Base-by-base conservation (phyloP, 2,329 filamentous ascomycete genomes). In the Peltaster fructicola region DNA sequence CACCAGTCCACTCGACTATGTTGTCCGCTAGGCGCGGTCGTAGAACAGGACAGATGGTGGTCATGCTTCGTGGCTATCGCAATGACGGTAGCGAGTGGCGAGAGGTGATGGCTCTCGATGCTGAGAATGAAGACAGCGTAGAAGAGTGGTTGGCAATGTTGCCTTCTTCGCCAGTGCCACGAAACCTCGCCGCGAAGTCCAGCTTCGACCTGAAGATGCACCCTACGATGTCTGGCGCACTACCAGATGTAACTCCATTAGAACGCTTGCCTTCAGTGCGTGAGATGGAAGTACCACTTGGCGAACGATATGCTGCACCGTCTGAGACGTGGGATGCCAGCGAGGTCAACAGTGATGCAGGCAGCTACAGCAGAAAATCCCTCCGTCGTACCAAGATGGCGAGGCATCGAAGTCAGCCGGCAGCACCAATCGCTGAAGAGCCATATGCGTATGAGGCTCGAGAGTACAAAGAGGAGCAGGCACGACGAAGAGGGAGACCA, bases 61-160 rank as follows among this genome's bases (percentile, higher is more conserved):
- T 91, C 30, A 93, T 95, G 84, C 64, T 93, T 27, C 71, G 81
- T 30, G 82, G 81, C 19, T 57, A 58, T 33, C 65, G 68, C 17
- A 65, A 62, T 6, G 57, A 59, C 22, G 57, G 59, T 12, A 52
- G 64, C 25, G 69, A 77, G 35, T 95, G 85, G 84, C 73, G 73
- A 33, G 84, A 98, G 51, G 57, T 91, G 5, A 57, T 95, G 30
- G 73, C 69, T n/a, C 59, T 95, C 9, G 66, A 62, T 7, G 69
- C 77, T 3, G 74, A 84, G 26, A 69, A 79, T 43, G 73, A 82
- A 33, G 73, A 79, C 28, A 71, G 82, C 30, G 71, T 75, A 5
- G 56, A 67, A 9, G 88, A 95, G 50, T 98, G 88, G 88, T 58
- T 93, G 17, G 66, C 77, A 18, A 79, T 93, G 51, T 56, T 95